These are phyloP conservation scores for Lipomyces orientalis DNA, from an alignment of 805 yeast species.

Conservation along the genomic window DNA sequence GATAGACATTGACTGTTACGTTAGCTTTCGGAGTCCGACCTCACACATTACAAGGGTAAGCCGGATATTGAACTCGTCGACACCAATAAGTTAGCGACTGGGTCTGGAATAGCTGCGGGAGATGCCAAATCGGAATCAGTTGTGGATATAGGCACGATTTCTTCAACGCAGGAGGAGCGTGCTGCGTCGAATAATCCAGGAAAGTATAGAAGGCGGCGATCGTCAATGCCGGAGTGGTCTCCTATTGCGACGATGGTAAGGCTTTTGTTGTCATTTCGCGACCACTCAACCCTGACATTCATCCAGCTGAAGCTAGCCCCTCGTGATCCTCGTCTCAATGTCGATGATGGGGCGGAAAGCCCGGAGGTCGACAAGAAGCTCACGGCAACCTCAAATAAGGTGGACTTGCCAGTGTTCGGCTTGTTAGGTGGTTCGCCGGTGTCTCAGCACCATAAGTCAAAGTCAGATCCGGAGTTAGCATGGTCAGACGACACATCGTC, in stretches of 20 bases:
- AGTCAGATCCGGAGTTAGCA: conserved; percentile 13
- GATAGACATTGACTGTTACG: not conserved
- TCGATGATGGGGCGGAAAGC: not conserved
- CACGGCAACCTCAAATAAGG: not conserved
- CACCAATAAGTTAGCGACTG: not conserved
- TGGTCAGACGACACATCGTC: not conserved
- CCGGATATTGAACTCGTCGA: not conserved
- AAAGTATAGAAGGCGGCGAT: conserved; percentile 13
- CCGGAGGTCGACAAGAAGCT: not conserved
- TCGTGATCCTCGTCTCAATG: not conserved
- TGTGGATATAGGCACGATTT: not conserved
- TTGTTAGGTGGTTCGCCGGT: not conserved
- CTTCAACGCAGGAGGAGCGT: not conserved
- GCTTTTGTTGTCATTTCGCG: not conserved
- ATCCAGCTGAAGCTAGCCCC: not conserved
- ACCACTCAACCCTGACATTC: not conserved
- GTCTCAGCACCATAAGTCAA: conserved; percentile 10
- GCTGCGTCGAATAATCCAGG: not conserved
- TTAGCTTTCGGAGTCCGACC: not conserved
- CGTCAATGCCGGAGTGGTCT: conserved; percentile 27
- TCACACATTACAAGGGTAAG: not conserved
- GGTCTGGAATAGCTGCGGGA: not conserved
- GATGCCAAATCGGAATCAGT: not conserved
- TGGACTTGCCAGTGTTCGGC: not conserved
- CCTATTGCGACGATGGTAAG: conserved; percentile 13